Conservation (phyloP, 2,329 filamentous ascomycete genomes). For the Thermothelomyces thermophilus region DNA sequence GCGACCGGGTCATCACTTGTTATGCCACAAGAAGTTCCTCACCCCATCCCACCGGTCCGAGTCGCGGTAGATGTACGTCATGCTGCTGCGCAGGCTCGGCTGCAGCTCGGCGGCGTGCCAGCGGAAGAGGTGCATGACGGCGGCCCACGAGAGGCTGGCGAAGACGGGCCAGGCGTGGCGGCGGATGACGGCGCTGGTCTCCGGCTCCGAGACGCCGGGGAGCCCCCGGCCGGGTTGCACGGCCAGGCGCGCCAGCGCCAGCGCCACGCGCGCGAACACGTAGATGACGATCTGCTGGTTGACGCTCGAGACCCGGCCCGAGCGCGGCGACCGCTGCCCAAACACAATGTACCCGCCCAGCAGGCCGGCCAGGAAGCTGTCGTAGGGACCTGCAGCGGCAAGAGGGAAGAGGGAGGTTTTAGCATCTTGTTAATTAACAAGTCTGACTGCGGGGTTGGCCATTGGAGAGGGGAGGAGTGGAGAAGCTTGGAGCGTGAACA, state of each 20-base stretch:
- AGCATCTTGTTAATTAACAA: too few species aligned
- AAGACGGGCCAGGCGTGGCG: slow-evolving; percentile 87
- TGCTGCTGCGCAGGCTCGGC: slow-evolving; percentile 84
- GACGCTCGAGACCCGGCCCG: slow-evolving; percentile 66
- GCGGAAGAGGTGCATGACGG: slow-evolving; percentile 92
- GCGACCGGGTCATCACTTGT: slow-evolving; percentile 56
- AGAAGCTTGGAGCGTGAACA: not conserved
- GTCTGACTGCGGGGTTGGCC: too few species aligned
- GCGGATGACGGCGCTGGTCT: slow-evolving; percentile 45
- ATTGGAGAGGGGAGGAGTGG: too few species aligned
- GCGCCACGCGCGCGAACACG: slow-evolving; percentile 84
- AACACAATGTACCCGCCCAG: slow-evolving; percentile 92
- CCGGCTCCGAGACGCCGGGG: slow-evolving; percentile 43
- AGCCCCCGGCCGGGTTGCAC: slow-evolving; percentile 58
- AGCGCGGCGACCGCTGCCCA: slow-evolving; percentile 57
- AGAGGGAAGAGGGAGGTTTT: not conserved
- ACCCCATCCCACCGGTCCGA: slow-evolving; percentile 85
- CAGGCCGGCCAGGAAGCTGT: slow-evolving; percentile 80
- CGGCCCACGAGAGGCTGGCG: slow-evolving; percentile 82
- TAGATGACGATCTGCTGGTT: slow-evolving; percentile 98
- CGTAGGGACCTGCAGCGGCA: slow-evolving; percentile 56
- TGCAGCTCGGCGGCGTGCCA: slow-evolving; percentile 89
- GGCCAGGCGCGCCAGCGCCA: slow-evolving; percentile 76
- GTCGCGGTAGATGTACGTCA: slow-evolving; percentile 94
- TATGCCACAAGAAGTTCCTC: slow-evolving; percentile 79